Evolutionary conservation across 352 stramenopile genomes (phyloP), one percentile per base, ranked within the genome.

Genomic region (Phytophthora rubi): DNA sequence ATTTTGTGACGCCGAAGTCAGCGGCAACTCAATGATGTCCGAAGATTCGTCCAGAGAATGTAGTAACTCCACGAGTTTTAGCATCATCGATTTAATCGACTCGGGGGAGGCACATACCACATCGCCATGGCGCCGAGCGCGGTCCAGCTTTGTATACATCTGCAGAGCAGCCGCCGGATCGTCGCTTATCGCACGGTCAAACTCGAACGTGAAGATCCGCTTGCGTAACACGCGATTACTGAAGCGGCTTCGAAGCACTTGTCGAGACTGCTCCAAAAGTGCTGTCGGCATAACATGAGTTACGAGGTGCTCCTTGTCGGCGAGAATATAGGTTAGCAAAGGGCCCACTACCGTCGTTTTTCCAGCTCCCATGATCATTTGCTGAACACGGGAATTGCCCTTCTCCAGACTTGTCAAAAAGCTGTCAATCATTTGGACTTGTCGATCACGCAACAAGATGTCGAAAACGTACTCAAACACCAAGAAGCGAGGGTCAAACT

Each of bases 361-460:
- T 23, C 98, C 98, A 4, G 97, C 97, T 23, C 98, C 98, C 98
- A 99, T 99, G 80, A 99, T 99, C 98, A 99, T 99, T 89, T 99
- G 92, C 56, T 97, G 87, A 10, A 97, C 90, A 30, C 87, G 80
- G 1, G 91, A 97, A 44, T 92, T 70, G 12, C 88, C 90, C n/a
- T 75, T 77, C 6, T 64, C 64, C 15, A 97, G 76, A 49, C 89
- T 98, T n/a, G 76, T 76, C 67, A 99, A 91, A 78, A 99, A 99
- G 58, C 98, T 99, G 63, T 99, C 93, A 15, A 99, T 98, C 80
- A 99, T 97, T 70, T 98, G 93, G n/a, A 99, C 97, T 81, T 99
- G 98, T 47, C 95, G 97, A 13, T 94, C 93, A 45, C 98, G 91
- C 21, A 99, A 82, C 74, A 99, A 88, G 30, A 99, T 85, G 21